Conservation (phyloP, 306 rosid species). For the Trichosanthes cucumerina region DNA sequence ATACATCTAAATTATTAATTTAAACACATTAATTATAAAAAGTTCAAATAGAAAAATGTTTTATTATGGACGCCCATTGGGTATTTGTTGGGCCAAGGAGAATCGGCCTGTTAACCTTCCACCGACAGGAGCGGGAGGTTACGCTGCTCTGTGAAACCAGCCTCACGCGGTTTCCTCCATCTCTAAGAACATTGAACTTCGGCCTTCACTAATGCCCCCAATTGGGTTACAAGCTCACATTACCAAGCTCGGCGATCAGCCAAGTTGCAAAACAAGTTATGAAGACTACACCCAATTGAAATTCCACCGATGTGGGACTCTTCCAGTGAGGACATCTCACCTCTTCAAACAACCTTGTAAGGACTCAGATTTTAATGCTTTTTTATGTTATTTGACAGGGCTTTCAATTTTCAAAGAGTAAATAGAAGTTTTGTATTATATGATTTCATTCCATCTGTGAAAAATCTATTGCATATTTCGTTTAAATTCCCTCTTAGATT, state of each 20-base stretch:
- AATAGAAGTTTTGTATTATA: neutral
- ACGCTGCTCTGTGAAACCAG: conserved; percentile 29
- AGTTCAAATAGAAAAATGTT: too few relatives aligned
- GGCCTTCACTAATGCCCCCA: conserved; percentile 8
- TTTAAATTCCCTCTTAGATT: too few relatives aligned
- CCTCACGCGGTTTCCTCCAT: conserved; percentile 16
- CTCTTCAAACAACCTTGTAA: neutral
- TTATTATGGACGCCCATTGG: too few relatives aligned
- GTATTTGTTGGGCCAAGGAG: too few relatives aligned
- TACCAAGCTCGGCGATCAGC: neutral
- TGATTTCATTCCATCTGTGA: neutral
- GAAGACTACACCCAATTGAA: rapidly evolving
- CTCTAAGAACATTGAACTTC: neutral
- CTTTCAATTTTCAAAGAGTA: neutral
- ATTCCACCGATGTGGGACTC: neutral
- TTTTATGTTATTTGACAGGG: neutral
- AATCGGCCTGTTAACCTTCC: conserved; percentile 19
- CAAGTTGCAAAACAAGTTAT: too few relatives aligned
- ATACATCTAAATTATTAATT: too few relatives aligned
- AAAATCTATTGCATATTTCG: too few relatives aligned
- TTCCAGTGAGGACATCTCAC: too few relatives aligned
- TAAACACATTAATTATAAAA: too few relatives aligned
- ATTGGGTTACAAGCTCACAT: neutral
- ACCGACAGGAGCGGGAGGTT: conserved; percentile 17
- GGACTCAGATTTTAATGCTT: neutral